Evolutionary conservation across 176 grass and related monocot species (phyloP).

Genomic region (Paspalum notatum): DNA sequence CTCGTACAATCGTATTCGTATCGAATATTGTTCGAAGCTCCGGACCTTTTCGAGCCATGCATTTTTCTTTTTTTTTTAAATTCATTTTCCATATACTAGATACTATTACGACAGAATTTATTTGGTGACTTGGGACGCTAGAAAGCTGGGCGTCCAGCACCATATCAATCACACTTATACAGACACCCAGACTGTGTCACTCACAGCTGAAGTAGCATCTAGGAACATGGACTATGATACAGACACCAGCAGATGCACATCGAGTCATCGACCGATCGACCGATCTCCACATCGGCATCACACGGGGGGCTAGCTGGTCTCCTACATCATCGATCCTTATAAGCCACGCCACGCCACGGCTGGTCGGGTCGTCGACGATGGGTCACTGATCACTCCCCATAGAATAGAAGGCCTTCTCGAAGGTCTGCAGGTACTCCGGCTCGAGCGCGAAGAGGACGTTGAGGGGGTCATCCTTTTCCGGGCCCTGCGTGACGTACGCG

Average conservation of each 20-base stretch:
- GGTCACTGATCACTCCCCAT: slow-evolving; percentile 31
- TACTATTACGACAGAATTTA: background rate
- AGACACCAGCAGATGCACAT: background rate
- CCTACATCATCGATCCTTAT: background rate
- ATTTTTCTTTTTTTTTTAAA: background rate
- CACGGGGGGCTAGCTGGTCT: background rate
- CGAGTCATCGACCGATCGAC: background rate
- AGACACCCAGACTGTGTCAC: background rate
- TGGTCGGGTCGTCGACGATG: too few relatives aligned
- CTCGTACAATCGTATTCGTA: background rate
- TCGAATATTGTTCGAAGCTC: background rate
- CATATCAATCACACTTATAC: background rate
- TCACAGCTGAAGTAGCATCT: background rate
- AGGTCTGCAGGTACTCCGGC: slow-evolving; percentile 60
- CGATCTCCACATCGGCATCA: background rate
- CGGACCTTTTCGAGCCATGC: background rate
- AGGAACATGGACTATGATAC: background rate
- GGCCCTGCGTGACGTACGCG: slow-evolving; percentile 51
- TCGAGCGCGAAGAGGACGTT: slow-evolving; percentile 68
- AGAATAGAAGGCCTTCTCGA: slow-evolving; percentile 81
- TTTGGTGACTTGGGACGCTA: background rate
- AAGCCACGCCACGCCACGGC: background rate
- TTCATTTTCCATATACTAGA: background rate
- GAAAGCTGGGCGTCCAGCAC: background rate
- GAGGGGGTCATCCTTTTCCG: slow-evolving; percentile 49